Percentiles rank a stretch among this genome's conserved stretches.
phyloP scores from a whole-genome alignment of 495 filamentous ascomycete species.

The Aspergillus bridgeri region DNA sequence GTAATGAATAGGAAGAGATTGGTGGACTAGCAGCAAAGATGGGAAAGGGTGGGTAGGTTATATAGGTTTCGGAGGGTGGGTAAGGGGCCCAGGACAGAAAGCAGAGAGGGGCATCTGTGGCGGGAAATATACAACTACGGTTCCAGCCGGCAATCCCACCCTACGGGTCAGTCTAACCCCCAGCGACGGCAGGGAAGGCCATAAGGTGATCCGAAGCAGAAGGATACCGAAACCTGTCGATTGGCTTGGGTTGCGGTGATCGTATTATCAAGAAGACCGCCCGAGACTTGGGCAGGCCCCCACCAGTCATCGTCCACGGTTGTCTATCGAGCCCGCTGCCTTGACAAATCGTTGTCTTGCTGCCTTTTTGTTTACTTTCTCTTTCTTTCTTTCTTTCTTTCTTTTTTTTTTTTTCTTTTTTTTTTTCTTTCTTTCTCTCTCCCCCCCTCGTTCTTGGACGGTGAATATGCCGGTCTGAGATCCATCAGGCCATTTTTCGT shows the following conservation, averaged over 20 bases:
- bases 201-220: slow-evolving; percentile 42
- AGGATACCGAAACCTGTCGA: slow-evolving; percentile 46
- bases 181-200: slow-evolving; percentile 15
- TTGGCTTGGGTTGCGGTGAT: slow-evolving; percentile 22
- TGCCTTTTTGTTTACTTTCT: not conserved
- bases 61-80: slow-evolving; percentile 12
- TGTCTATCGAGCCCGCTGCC: slow-evolving; percentile 10
- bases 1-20: slow-evolving; percentile 13
- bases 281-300: slow-evolving; percentile 31
- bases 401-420: not conserved
- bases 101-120: slow-evolving; percentile 14
- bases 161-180: slow-evolving; percentile 10
- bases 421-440: not conserved
- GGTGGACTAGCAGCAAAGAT: slow-evolving; percentile 5
- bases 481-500: not conserved
- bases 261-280: slow-evolving; percentile 40
- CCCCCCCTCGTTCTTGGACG: no score
- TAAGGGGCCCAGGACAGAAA: slow-evolving; percentile 10
- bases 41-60: slow-evolving; percentile 8
- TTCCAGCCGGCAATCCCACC: slow-evolving; percentile 16
- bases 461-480: no score
- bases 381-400: not conserved
- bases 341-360: slow-evolving; percentile 12
- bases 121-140: slow-evolving; percentile 20
- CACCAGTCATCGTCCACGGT: slow-evolving; percentile 17